Base-by-base conservation (phyloP, 139 green algal genomes). In the Deuterostichococcus epilithicus region DNA sequence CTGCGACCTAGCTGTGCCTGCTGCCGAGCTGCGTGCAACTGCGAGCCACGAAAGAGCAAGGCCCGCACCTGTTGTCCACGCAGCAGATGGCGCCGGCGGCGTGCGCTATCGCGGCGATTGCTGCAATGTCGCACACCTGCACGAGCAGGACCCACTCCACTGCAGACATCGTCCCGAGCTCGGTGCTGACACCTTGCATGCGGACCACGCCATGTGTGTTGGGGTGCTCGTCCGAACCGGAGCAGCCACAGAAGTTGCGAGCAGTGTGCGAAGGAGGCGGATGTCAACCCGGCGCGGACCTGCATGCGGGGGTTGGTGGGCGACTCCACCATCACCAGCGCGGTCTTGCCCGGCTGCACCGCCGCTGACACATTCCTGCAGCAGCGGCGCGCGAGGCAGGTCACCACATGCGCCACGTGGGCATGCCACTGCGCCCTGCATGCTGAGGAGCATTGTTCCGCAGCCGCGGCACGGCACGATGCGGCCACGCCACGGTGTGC, bases 261-360 rank as follows among this genome's bases (percentile, higher is more conserved):
- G 28, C 32, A 0, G 52, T 13, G n/a, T 8, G 22, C 28, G 5
- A 30, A 39, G 8, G n/a, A 70, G 30, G 20, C 68, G 3, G 26
- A 42, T 22, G 5, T 68, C 83, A 36, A 92, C 78, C n/a, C n/a
- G n/a, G n/a, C n/a, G n/a, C n/a, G n/a, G n/a, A n/a, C n/a, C 83
- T 96, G 90, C 91, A 99, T 93, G 74, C 95, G 92, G 28, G 96
- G 96, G 83, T 99, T 99, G 68, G 96, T 99, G n/a, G 96, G 96
- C 0, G 88, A 94, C 87, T 99, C 96, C 65, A 99, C 82, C 79
- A 99, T 94, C 3, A 99, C 89, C 66, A 99, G 88, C 78, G 89
- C 90, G 44, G 93, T 97, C 75, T 88, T 84, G 32, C 90, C 92
- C 22, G 89, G 88, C 22, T 84, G 73, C 38, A 96, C 87, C 52